Conservation (phyloP, 2,329 filamentous ascomycete genomes). For the Stemphylium vesicarium region DNA sequence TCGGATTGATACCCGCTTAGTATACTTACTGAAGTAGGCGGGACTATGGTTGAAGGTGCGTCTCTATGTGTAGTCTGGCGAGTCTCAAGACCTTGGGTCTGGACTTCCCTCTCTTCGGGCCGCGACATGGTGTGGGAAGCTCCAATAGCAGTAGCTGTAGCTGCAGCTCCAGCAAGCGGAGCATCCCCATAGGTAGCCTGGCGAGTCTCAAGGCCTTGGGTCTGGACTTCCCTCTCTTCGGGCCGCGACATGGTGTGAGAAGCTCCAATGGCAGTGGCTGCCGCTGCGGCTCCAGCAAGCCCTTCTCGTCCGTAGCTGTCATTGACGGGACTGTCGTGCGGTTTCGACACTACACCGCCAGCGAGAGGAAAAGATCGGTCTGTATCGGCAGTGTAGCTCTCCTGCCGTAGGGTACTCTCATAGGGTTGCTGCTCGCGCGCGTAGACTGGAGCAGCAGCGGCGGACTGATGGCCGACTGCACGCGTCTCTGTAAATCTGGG, state of each 20-base stretch:
- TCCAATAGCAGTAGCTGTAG: conserved; percentile 27
- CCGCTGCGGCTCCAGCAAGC: conserved; percentile 39
- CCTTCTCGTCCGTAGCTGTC: conserved; percentile 31
- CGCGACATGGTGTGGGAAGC: conserved; percentile 22
- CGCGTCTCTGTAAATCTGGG: conserved; percentile 9
- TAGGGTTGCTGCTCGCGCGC: conserved; percentile 9
- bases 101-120: conserved; percentile 12
- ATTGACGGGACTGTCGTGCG: conserved; percentile 13
- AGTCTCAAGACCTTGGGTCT: conserved; percentile 4
- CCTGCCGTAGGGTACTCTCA: conserved; percentile 16
- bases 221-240: conserved; percentile 8
- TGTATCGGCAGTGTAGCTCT: conserved; percentile 28
- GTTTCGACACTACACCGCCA: conserved; percentile 36
- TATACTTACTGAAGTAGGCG: background rate
- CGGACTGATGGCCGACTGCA: conserved; percentile 4
- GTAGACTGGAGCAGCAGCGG: background rate
- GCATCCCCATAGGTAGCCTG: conserved; percentile 6
- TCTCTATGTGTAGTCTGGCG: conserved; percentile 6
- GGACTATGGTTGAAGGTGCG: background rate
- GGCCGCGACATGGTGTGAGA: conserved; percentile 16
- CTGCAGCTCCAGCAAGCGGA: conserved; percentile 39
- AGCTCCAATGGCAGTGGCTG: conserved; percentile 31
- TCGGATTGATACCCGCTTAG: background rate
- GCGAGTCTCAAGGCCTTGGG: conserved; percentile 6
- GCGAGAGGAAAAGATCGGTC: conserved; percentile 47